phyloP scores from a whole-genome alignment of 345 rosid species.

The Camelina neglecta region DNA sequence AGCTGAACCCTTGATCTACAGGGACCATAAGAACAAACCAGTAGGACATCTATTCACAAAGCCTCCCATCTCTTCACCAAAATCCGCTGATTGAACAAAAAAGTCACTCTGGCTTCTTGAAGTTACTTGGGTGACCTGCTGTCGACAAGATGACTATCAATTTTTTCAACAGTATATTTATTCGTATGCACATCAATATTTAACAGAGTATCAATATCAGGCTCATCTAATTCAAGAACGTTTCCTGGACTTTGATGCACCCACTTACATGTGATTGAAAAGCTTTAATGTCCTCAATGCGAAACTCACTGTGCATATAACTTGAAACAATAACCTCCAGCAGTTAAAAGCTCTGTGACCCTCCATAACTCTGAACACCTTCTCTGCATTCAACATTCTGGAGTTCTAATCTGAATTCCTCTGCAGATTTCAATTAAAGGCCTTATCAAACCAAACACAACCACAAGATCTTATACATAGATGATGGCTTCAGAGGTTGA shows the following conservation, averaged over 20 bases:
- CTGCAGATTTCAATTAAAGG: no score
- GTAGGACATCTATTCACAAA: constrained; percentile 55
- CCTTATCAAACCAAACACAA: neutral
- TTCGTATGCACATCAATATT: neutral
- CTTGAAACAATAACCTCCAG: constrained; percentile 53
- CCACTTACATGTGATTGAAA: constrained; percentile 59
- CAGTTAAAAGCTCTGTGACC: constrained; percentile 25
- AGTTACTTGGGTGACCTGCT: neutral
- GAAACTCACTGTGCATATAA: constrained; percentile 45
- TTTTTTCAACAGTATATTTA: constrained; percentile 22
- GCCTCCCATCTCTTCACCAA: constrained; percentile 41
- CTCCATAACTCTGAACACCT: constrained; percentile 44
- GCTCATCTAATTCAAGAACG: constrained; percentile 7
- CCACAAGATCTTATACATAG: neutral
- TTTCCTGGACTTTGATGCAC: constrained; percentile 46
- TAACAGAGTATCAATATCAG: neutral
- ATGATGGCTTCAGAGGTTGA: neutral
- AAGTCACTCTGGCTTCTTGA: neutral
- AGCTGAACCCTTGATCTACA: constrained; percentile 68
- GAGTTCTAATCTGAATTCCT: no score
- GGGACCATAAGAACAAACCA: constrained; percentile 50
- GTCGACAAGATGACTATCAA: neutral
- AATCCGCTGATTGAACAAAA: constrained; percentile 46
- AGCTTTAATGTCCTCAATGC: constrained; percentile 53
- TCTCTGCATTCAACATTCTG: constrained; percentile 35